Evolutionary conservation across 495 filamentous ascomycete species (phyloP), one percentile per base, ranked within the genome.

Genomic region (Aspergillus baeticus): DNA sequence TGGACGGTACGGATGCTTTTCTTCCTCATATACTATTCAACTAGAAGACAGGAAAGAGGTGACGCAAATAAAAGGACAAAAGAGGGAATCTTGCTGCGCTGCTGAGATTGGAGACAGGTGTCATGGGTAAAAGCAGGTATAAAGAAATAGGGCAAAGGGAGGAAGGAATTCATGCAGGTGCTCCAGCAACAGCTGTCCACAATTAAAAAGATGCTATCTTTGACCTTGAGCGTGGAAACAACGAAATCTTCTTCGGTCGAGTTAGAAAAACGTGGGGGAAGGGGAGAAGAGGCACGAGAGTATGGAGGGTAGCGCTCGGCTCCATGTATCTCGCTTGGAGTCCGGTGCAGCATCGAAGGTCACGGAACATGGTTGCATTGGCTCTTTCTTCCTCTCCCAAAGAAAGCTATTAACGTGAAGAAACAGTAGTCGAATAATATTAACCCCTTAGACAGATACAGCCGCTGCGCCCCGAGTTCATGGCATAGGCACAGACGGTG

Each of bases 341-440:
- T 33, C 38, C 48, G 47, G 56, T 45, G 41, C 49, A 59, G 57
- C 57, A 62, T 62, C 53, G 57, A 62, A 63, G 41, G 51, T 57
- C 60, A 57, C 55, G 58, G 59, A 64, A 56, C 48, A 39, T 62
- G 62, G 61, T 62, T 66, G 61, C 57, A 64, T 63, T 69, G 33
- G 47, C 47, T 50, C 60, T 60, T 38, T 54, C 51, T 56, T 61
- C 55, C 58, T 54, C 60, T 61, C 50, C 62, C 57, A 55, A 66
- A 66, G 69, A 69, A 76, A 76, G 68, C 69, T 74, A 77, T 75
- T 75, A 77, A 75, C 69, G 70, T 75, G 70, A 75, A 73, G 73
- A 72, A 76, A 71, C 67, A 69, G 67, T 71, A 69, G 69, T 72
- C 71, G 48, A 60, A 57, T 58, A 73, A 75, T 74, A 75, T 74